Conservation (phyloP, 1,284 basidiomycete genomes). For the Ganoderma multipileum region DNA sequence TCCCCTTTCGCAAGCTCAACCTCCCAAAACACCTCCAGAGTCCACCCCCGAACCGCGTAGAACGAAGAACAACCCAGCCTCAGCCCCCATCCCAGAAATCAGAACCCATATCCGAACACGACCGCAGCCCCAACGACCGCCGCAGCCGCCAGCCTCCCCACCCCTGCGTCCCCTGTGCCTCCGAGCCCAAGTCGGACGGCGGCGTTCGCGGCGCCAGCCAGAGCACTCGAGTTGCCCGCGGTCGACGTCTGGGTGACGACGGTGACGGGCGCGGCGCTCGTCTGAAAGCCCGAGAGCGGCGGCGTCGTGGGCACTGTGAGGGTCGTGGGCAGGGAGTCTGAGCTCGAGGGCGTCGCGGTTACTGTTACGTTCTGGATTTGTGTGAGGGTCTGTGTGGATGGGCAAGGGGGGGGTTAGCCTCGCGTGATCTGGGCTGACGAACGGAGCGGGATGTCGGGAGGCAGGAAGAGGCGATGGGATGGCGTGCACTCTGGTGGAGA, state of each 20-base stretch:
- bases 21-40: too few species aligned
- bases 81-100: neutral
- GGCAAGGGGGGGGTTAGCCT: neutral
- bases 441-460: neutral
- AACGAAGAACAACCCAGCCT: neutral
- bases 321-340: neutral
- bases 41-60: too few species aligned
- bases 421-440: neutral
- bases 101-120: neutral
- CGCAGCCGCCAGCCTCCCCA: neutral
- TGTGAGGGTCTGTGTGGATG: neutral
- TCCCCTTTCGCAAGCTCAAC: too few species aligned
- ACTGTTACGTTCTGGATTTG: neutral
- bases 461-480: neutral
- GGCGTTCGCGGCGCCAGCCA: neutral
- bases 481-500: neutral
- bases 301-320: neutral
- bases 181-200: neutral
- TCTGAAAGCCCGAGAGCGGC: neutral
- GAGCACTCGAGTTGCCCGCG: neutral
- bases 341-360: neutral
- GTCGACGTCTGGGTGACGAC: neutral
- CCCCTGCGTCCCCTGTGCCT: neutral
- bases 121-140: neutral
- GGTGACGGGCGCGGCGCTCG: neutral